Percentiles rank a stretch among this genome's conserved stretches.
Conservation (phyloP, 495 filamentous ascomycete genomes). For the Aspergillus bridgeri region DNA sequence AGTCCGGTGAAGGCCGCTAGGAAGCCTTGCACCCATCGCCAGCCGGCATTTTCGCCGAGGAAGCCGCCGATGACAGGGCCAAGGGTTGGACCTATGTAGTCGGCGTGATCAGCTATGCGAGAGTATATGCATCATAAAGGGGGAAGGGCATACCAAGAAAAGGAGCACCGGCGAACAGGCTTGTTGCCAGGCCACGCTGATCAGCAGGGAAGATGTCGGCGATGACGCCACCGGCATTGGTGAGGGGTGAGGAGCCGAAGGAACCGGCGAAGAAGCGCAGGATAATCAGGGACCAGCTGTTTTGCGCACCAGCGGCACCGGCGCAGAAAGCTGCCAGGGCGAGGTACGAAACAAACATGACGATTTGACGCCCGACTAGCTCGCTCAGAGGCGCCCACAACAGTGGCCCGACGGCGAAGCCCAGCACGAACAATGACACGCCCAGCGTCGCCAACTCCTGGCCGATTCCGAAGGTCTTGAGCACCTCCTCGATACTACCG, state of each 20-base stretch:
- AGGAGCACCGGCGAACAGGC: conserved; percentile 57
- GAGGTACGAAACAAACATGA: conserved; percentile 58
- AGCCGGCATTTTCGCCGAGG: conserved; percentile 49
- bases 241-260: conserved; percentile 63
- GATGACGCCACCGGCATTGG: conserved; percentile 64
- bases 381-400: conserved; percentile 53
- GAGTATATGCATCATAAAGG: background rate
- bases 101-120: background rate
- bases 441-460: conserved; percentile 49
- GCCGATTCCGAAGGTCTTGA: conserved; percentile 43
- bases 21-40: conserved; percentile 59
- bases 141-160: conserved; percentile 43
- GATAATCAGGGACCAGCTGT: conserved; percentile 59
- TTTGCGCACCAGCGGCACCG: conserved; percentile 53
- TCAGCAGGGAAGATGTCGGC: conserved; percentile 62
- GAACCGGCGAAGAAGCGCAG: conserved; percentile 69
- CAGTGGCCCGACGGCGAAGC: conserved; percentile 28
- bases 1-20: conserved; percentile 19
- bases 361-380: conserved; percentile 60
- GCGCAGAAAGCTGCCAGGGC: conserved; percentile 60
- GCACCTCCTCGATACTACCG: conserved; percentile 53
- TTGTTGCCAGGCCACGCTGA: conserved; percentile 56
- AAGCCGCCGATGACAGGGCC: conserved; percentile 55
- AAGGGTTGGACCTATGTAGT: conserved; percentile 43
- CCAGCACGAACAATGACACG: conserved; percentile 51